Evolutionary conservation across 2,329 filamentous ascomycete species (phyloP), one percentile per base, ranked within the genome.

Genomic region (Hymenoscyphus occultus): DNA sequence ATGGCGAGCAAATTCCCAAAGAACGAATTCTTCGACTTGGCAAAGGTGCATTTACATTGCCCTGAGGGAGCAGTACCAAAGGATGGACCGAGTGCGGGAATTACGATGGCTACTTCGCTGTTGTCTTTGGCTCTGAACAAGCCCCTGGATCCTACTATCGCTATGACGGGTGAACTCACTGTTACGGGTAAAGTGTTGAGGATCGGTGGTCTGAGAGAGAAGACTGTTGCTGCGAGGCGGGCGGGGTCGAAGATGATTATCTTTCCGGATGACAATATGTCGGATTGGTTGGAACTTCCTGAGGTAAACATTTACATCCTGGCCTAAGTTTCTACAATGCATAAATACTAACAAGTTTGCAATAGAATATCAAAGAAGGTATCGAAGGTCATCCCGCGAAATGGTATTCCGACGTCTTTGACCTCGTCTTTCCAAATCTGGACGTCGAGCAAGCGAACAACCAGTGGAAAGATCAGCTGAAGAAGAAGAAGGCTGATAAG

Each of bases 161-260:
- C 96, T 65, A 99, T 99, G 95, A 99, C 95, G 0, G 95, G 95
- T 69, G 95, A 99, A 79, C 82, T 99, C 69, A 99, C 96, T 1
- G 88, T 99, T 61, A 99, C 95, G 1, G 95, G 95, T 63, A 99
- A 99, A 80, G 94, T 99, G 1, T 81, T 99, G 61, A 85, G 95
- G 68, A 99, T 99, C 76, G 95, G 95, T 60, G 95, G 95, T 0
- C 80, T 99, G 71, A 84, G 95, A 58, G 95, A 99, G 81, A 99
- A 99, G 88, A 97, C 95, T 6, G 94, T 99, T 48, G 95, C 95
- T 39, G 96, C 95, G 65, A 86, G 93, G 74, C 84, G 95, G 69
- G 95, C 95, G 28, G 95, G 96, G 63, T 96, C 93, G 74, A 95
- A 90, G 78, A 96, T 88, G 78, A 89, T 99, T 72, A 89, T 99